phyloP scores from a whole-genome alignment of 495 filamentous ascomycete genomes.

The Mycothermus thermophilus region DNA sequence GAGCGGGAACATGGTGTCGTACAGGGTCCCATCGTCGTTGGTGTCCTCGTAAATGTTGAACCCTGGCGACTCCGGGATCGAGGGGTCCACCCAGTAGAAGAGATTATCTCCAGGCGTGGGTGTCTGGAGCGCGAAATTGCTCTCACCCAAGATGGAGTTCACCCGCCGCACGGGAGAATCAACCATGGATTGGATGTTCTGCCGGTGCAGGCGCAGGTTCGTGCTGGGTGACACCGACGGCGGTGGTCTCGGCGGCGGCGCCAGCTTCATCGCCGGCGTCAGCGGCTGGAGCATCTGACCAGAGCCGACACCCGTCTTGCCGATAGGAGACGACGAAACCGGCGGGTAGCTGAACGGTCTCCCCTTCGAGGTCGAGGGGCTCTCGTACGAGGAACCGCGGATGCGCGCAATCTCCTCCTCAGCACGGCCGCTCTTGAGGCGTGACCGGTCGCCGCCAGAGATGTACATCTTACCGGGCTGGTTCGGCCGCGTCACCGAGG shows the following conservation, averaged over 20 bases:
- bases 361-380: conserved; percentile 65
- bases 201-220: conserved; percentile 82
- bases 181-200: conserved; percentile 72
- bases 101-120: conserved; percentile 57
- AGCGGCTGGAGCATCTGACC: conserved; percentile 63
- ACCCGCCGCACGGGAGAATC: conserved; percentile 72
- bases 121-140: conserved; percentile 42
- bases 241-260: conserved; percentile 65
- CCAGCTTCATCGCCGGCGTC: conserved; percentile 77
- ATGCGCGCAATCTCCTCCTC: conserved; percentile 95
- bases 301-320: conserved; percentile 32
- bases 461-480: conserved; percentile 46
- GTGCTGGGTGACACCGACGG: conserved; percentile 88
- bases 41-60: conserved; percentile 50
- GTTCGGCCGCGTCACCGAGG: conserved; percentile 66
- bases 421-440: conserved; percentile 71
- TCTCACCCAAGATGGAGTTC: conserved; percentile 39
- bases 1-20: conserved; percentile 26
- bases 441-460: conserved; percentile 62
- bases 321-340: conserved; percentile 47
- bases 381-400: conserved; percentile 84
- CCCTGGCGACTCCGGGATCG: conserved; percentile 25
- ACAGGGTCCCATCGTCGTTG: conserved; percentile 47
- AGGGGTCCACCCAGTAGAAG: conserved; percentile 30
- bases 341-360: conserved; percentile 34